A percentile compares a stretch with the other conserved stretches of the same genome.
Evolutionary conservation across 768 basidiomycete species (phyloP).

Genomic region (Sutorius australiensis): DNA sequence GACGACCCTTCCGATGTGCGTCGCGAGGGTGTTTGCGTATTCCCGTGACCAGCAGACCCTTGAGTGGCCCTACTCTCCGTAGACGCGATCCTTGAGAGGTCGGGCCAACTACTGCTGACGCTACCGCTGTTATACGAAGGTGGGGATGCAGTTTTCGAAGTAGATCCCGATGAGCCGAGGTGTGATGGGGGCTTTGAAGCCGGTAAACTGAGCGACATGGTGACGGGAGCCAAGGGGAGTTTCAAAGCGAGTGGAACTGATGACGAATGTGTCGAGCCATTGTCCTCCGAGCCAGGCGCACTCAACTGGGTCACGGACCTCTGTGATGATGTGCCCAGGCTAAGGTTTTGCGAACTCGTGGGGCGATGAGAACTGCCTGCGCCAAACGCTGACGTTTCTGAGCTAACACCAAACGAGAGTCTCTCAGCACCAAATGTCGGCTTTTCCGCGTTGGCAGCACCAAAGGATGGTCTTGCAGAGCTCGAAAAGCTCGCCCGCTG

Average conservation of each 20-base stretch:
- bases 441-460: constrained; percentile 15
- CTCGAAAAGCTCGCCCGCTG: constrained; percentile 24
- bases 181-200: constrained; percentile 11
- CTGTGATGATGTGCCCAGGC: constrained; percentile 12
- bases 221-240: constrained; percentile 10
- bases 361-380: constrained; percentile 11
- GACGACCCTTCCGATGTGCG: constrained; percentile 4
- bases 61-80: constrained; percentile 11
- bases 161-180: not conserved
- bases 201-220: constrained; percentile 17
- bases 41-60: constrained; percentile 7
- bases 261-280: constrained; percentile 6
- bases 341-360: constrained; percentile 5
- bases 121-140: constrained; percentile 4
- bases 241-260: constrained; percentile 6
- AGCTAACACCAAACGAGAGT: constrained; percentile 10
- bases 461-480: constrained; percentile 17
- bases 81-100: constrained; percentile 16
- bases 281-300: constrained; percentile 18
- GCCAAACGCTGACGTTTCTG: constrained; percentile 15
- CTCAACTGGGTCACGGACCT: not conserved
- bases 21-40: constrained; percentile 2
- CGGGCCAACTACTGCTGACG: constrained; percentile 5
- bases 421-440: constrained; percentile 18
- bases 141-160: constrained; percentile 9